Evolutionary conservation across 345 rosid genomes (phyloP).

Genomic region (Lumnitzera littorea): DNA sequence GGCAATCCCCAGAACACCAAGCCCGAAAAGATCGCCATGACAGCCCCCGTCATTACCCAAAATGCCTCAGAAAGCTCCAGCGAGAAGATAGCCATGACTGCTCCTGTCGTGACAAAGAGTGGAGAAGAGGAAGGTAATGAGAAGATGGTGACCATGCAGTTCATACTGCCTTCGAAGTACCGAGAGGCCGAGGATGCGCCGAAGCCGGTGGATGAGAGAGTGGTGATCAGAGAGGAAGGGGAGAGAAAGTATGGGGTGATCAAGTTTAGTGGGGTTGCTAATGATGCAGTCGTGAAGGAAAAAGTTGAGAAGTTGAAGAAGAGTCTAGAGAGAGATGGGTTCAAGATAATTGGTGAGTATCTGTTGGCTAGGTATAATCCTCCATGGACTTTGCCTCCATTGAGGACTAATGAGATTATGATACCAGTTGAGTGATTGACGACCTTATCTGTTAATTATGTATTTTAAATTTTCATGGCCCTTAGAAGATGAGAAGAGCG

Average conservation of each 20-base stretch:
- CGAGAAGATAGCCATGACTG: conserved; percentile 78
- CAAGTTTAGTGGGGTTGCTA: conserved; percentile 58
- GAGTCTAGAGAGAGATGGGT: conserved; percentile 67
- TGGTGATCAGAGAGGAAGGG: conserved; percentile 58
- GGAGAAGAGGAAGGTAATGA: conserved; percentile 22
- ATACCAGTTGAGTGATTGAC: conserved; percentile 54
- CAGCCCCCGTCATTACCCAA: conserved; percentile 53
- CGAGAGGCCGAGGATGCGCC: conserved; percentile 79
- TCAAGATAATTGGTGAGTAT: conserved; percentile 50
- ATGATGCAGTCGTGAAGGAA: conserved; percentile 54
- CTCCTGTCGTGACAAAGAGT: conserved; percentile 68
- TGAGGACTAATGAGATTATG: conserved; percentile 78
- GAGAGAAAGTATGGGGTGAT: conserved; percentile 71
- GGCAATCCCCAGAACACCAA: conserved; percentile 74
- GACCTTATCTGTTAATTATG: no score
- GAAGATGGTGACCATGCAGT: conserved; percentile 78
- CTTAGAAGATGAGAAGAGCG: no score
- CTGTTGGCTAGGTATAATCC: conserved; percentile 84
- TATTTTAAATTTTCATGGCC: no score
- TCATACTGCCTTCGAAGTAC: conserved; percentile 64
- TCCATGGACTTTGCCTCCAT: conserved; percentile 74
- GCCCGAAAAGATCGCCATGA: conserved; percentile 84
- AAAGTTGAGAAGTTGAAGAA: conserved; percentile 56
- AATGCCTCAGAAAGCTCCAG: not conserved
- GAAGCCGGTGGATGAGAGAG: conserved; percentile 76